Conservation (phyloP, 2,329 filamentous ascomycete species). For the Colletotrichum incanum region DNA sequence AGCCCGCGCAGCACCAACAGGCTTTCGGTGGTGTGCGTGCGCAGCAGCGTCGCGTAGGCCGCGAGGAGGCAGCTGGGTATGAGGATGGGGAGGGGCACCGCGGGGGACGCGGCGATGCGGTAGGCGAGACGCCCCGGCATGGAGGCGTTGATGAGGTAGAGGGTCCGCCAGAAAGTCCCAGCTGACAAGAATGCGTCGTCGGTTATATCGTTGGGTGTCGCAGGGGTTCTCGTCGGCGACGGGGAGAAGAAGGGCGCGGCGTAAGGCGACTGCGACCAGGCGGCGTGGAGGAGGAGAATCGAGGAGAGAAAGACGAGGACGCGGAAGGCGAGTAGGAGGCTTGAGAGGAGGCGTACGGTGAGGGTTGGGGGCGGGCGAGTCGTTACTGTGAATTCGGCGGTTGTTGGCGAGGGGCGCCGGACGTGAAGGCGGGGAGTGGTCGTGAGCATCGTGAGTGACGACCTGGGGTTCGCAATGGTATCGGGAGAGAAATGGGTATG, state of each 20-base stretch:
- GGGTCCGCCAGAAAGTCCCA: conserved; percentile 48
- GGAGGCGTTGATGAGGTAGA: conserved; percentile 50
- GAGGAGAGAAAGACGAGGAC: conserved; percentile 59
- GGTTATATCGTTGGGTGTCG: conserved; percentile 22
- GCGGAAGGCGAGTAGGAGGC: conserved; percentile 61
- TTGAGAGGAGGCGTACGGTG: conserved; percentile 62
- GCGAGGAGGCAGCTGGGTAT: conserved; percentile 54
- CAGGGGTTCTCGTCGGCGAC: conserved; percentile 14
- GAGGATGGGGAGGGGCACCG: conserved; percentile 58
- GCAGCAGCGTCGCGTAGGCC: conserved; percentile 62
- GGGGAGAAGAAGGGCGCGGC: conserved; percentile 39
- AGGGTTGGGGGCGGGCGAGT: conserved; percentile 75
- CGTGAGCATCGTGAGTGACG: conserved; percentile 69
- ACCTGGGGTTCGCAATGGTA: background rate
- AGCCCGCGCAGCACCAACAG: conserved; percentile 90
- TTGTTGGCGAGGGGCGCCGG: conserved; percentile 85
- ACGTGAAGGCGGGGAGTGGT: conserved; percentile 73
- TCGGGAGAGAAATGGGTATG: background rate
- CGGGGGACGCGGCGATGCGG: conserved; percentile 48
- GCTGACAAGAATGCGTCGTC: conserved; percentile 23
- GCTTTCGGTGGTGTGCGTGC: conserved; percentile 79
- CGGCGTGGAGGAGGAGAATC: conserved; percentile 62
- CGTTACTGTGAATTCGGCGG: conserved; percentile 93
- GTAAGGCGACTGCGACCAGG: conserved; percentile 58
- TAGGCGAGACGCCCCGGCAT: conserved; percentile 52